Base-by-base conservation (phyloP, 148 eudicot species). In the Salicornia ramosissima region DNA sequence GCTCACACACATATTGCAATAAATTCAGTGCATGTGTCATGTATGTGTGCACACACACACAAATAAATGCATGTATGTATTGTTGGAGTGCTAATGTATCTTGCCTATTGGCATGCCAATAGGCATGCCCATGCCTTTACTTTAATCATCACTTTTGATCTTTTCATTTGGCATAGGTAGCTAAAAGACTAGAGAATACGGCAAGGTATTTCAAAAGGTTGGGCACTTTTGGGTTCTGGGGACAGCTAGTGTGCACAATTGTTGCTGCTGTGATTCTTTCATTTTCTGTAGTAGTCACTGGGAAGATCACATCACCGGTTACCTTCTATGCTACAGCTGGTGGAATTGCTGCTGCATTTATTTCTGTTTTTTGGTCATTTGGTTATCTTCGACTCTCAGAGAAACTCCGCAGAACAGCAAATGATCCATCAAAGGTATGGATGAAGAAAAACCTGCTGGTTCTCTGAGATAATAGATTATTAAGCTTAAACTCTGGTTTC, bases 191-290 rank as follows among this genome's bases (percentile, higher is more conserved):
- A 74, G 89, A 86, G 83, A 82, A 67, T 34, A 90, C 97, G 0
- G 82, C 96, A 18, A 94, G 91, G 80, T 84, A 90, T 73, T 87
- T 94, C 86, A 94, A 83, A 86, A 87, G 88, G 72, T 76, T 88
- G 76, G 97, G 99, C 33, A 78, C 90, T 70, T 84, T 94, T 43
- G 97, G 93, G 14, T 94, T 94, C 74, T 91, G 99, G 99, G 83
- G 81, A 25, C 99, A 94, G 84, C 84, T 94, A 33, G 80, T 94
- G 43, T 86, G 86, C 78, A 90, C 96, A 24, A 36, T 88, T 63
- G 96, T 91, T 47, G 74, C 93, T 77, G 97, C 97, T 29, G 93
- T 87, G 69, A 91, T 94, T 67, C 97, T 94, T 69, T 88, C 98
- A 2, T 94, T 90, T 82, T 94, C 98, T 29, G 65, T 89, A 65